Evolutionary conservation across 306 rosid species (phyloP).

Genomic region (Cicer chorassanicum): DNA sequence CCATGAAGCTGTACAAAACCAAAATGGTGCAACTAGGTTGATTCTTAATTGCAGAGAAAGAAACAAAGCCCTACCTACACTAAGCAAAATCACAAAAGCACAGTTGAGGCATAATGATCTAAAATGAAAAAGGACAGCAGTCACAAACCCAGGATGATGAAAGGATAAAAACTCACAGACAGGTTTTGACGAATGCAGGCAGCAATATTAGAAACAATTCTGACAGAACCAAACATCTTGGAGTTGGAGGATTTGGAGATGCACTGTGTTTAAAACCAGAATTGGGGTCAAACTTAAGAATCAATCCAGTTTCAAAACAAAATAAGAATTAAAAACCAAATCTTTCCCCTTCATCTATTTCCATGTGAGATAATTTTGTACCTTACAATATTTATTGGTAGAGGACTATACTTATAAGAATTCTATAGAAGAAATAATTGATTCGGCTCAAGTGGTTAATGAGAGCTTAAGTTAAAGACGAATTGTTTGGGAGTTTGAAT

Average conservation of each 20-base stretch:
- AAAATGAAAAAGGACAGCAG: not conserved
- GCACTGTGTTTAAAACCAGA: not conserved
- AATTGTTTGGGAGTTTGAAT: too few relatives aligned
- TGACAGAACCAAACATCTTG: conserved; percentile 45
- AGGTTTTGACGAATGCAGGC: conserved; percentile 54
- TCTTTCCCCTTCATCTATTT: too few relatives aligned
- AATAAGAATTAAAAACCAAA: not conserved
- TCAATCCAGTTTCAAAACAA: not conserved
- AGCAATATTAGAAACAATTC: conserved; percentile 47
- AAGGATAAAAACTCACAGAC: conserved; percentile 47
- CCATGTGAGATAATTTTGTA: too few relatives aligned
- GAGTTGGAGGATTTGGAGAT: not conserved
- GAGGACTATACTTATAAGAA: too few relatives aligned
- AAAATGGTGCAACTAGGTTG: not conserved
- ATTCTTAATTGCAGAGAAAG: not conserved
- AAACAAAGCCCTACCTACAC: not conserved
- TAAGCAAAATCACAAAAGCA: not conserved
- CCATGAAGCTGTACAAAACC: conserved; percentile 55
- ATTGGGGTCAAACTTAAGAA: not conserved
- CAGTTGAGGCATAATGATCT: not conserved
- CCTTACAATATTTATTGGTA: too few relatives aligned
- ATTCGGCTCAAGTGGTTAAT: too few relatives aligned
- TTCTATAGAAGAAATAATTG: too few relatives aligned
- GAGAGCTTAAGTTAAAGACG: too few relatives aligned
- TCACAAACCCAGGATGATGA: not conserved